Base-by-base conservation (phyloP, 495 filamentous ascomycete genomes). In the Xylaria nigripes region DNA sequence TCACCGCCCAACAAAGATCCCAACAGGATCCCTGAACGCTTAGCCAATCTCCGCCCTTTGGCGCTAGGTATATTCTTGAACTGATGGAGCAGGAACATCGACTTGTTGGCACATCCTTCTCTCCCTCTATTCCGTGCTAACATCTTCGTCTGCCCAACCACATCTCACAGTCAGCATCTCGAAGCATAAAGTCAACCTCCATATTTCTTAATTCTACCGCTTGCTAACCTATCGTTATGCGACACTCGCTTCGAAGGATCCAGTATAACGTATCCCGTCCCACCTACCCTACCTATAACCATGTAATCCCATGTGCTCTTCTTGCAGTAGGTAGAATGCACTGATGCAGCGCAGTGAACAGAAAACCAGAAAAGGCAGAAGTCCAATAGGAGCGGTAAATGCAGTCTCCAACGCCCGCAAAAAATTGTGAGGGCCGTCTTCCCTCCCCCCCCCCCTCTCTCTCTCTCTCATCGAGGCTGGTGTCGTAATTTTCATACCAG, bases 351-450 rank as follows among this genome's bases (percentile, higher is more conserved):
- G 40, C 49, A 44, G 36, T 30, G 34, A 40, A 44, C 51, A 13
- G 13, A 36, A 38, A 41, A 38, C 29, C 4, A 13, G 13, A 10
- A 38, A 27, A 40, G 29, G 42, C 51, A 53, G n/a, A 46, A 8
- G 50, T 25, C 51, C 15, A 53, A 23, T 45, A 34, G 45, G 43
- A 54, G 51, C 51, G 51, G 51, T 48, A 48, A 54, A 56, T 50
- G 24, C 47, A 42, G n/a, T 50, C 53, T 56, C 53, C 47, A 50
- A 56, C 53, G 27, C 53, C 38, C 43, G 21, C 19, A n/a, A 54
- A 34, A 45, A 47, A 40, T 18, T 18, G 4, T 40, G 32, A 38
- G 25, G 27, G 8, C 46, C 40, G n/a, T n/a, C n/a, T n/a, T n/a
- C n/a, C n/a, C n/a, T n/a, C n/a, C n/a, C n/a, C n/a, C n/a, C n/a